Evolutionary conservation across 768 basidiomycete species (phyloP), one percentile per base, ranked within the genome.

Genomic region (Mycena floridula): DNA sequence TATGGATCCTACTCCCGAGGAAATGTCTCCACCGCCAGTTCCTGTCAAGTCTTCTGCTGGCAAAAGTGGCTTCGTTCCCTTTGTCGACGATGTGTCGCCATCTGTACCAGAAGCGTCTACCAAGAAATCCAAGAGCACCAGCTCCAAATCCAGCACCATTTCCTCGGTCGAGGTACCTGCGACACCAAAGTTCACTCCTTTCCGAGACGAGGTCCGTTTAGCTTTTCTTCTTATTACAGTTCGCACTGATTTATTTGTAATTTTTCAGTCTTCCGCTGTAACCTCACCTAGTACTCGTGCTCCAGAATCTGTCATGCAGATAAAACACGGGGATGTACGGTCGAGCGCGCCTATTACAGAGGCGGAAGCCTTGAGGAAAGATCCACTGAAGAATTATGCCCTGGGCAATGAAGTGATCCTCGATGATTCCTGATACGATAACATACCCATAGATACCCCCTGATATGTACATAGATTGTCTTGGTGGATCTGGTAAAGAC

Each of bases 371-470:
- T 58, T 90, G 46, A 70, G 87, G 48, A 85, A 77, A 53, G 84
- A 89, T 57, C 88, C 88, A 2, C 63, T 90, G 58, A 89, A 86
- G 68, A 89, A 90, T 56, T 88, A 89, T 60, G 51, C n/a, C n/a
- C n/a, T n/a, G n/a, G n/a, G 51, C 25, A 16, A 12, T 39, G 38
- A 39, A 24, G 38, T 18, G 15, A 7, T 18, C 4, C 32, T 35
- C 13, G 18, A 15, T 35, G 32, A 35, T 7, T 18, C 18, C 32
- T 35, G 32, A 35, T n/a, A n/a, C n/a, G n/a, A n/a, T n/a, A n/a
- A n/a, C n/a, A n/a, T n/a, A n/a, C n/a, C n/a, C n/a, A n/a, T n/a
- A n/a, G n/a, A n/a, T n/a, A n/a, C n/a, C n/a, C n/a, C n/a, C n/a
- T n/a, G n/a, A n/a, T n/a, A n/a, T n/a, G n/a, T n/a, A n/a, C n/a